Base-by-base conservation (phyloP, 2,329 filamentous ascomycete genomes). In the Didymella pomorum region DNA sequence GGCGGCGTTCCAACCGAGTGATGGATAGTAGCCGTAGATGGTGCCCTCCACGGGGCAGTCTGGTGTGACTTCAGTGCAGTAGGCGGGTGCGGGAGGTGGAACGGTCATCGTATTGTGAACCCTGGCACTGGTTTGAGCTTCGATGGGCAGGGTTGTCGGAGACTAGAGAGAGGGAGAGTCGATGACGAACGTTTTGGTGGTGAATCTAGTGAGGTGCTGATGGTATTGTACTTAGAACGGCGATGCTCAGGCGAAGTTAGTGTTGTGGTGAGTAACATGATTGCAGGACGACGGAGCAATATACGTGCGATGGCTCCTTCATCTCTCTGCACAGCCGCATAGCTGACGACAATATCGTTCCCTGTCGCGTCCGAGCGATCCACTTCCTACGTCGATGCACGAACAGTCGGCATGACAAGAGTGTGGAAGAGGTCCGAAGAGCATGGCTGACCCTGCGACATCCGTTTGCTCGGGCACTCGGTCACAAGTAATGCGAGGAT, bases 1-100 rank as follows among this genome's bases (percentile, higher is more conserved):
- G 69, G 83, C 79, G 54, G 79, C 71, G 63, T 85, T 85, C 28
- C 79, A 82, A 4, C 74, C 76, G 0, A 84, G 71, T 26, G 72
- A 78, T 0, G 84, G 84, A 41, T 80, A 75, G 69, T 86, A 87
- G 35, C 81, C 79, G 63, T 85, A 84, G n/a, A 79, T 78, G 0
- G 80, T 82, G 2, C 72, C 75, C 45, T 79, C 68, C 21, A 83
- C 77, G 0, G 81, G 79, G 58, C 82, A 84, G 2, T 63, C 55
- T 23, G 64, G 58, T 7, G 45, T 41, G 4, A 69, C 61, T 10
- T 49, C 29, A n/a, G 52, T 56, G 41, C 68, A 69, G 20, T 37
- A 59, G 2, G 52, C 43, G 10, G 65, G 60, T 18, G 63, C 60
- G 14, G 55, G 51, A n/a, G 51, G 51, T 12, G 51, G 51, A n/a